Conservation (phyloP, 176 grass and related monocot species). For the Leersia perrieri region DNA sequence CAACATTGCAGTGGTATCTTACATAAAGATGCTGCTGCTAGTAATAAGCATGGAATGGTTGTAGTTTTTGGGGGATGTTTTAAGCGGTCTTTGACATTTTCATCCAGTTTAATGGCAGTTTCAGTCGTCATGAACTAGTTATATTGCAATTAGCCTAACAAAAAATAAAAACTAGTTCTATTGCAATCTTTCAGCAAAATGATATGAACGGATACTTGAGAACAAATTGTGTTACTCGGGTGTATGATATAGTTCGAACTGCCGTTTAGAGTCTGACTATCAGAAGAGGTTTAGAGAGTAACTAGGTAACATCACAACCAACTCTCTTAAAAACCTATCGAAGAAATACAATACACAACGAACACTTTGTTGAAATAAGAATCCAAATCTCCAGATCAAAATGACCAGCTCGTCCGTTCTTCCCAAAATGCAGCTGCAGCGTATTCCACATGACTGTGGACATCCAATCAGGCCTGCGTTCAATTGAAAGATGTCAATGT, state of each 20-base stretch:
- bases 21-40: background rate
- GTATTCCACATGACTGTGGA: background rate
- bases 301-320: slow-evolving; percentile 10
- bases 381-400: slow-evolving; percentile 20
- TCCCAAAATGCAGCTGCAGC: background rate
- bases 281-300: background rate
- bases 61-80: background rate
- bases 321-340: slow-evolving; percentile 23
- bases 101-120: no score
- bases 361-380: slow-evolving; percentile 23
- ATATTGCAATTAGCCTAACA: no score
- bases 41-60: background rate
- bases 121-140: background rate
- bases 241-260: slow-evolving; percentile 9
- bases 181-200: no score
- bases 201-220: background rate
- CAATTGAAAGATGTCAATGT: background rate
- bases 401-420: background rate
- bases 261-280: slow-evolving; percentile 9
- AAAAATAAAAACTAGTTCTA: no score
- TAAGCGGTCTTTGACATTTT: background rate
- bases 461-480: slow-evolving; percentile 20
- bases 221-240: background rate
- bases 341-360: slow-evolving; percentile 15
- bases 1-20: background rate